These are phyloP conservation scores for Pneumocystis oryctolagi DNA, from an alignment of 1,139 yeast genomes.

Conservation along the genomic window DNA sequence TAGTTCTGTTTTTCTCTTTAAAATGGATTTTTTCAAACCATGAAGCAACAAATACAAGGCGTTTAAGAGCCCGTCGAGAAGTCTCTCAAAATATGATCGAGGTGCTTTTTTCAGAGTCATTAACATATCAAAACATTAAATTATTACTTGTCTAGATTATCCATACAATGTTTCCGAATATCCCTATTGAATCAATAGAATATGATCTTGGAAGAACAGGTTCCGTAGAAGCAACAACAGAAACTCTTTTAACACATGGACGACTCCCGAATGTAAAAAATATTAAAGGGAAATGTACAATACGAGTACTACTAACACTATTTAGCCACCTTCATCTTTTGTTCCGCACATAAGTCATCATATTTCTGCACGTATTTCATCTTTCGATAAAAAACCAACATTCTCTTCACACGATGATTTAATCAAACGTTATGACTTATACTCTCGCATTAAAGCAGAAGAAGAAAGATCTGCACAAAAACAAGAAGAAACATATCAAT, in stretches of 20 bases:
- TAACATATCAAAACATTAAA: not conserved
- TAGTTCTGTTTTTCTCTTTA: not conserved
- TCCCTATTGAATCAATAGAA: constrained; percentile 9
- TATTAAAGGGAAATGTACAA: not conserved
- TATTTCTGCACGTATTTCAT: not conserved
- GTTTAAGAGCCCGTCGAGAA: not conserved
- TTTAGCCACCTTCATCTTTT: not conserved
- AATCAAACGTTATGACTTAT: not conserved
- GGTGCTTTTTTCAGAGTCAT: not conserved
- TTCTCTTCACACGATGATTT: not conserved
- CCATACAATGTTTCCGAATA: constrained; percentile 11
- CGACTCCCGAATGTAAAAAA: not conserved
- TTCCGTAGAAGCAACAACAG: constrained; percentile 12
- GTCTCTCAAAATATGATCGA: constrained; percentile 1
- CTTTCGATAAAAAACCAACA: not conserved
- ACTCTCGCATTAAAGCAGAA: not conserved
- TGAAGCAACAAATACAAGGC: not conserved
- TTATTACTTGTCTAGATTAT: constrained; percentile 1
- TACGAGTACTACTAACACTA: not conserved
- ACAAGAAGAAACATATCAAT: constrained; percentile 17
- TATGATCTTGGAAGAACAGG: constrained; percentile 10
- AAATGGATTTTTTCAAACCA: not conserved
- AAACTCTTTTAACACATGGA: constrained; percentile 7
- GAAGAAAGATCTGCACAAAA: not conserved
- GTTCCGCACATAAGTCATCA: not conserved